phyloP scores from a whole-genome alignment of 2,329 filamentous ascomycete species.

The Drechslerella stenobrocha region DNA sequence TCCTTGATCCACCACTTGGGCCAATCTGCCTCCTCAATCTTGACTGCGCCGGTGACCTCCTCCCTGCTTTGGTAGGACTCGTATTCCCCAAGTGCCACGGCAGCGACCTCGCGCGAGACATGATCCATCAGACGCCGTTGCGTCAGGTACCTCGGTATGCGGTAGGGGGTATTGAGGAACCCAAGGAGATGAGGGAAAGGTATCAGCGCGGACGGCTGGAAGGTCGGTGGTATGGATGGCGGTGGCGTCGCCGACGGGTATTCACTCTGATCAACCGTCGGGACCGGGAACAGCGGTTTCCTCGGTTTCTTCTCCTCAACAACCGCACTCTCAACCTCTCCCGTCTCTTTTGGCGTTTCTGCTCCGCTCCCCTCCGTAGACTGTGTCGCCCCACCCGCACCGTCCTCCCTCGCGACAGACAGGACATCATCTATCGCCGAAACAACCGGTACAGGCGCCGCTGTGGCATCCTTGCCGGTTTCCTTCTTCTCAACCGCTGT shows the following conservation, averaged over 20 bases:
- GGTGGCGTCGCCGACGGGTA: constrained; percentile 71
- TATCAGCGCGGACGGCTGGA: constrained; percentile 73
- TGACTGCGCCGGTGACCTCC: constrained; percentile 33
- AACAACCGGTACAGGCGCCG: constrained; percentile 53
- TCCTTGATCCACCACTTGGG: constrained; percentile 40
- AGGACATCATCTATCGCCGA: constrained; percentile 38
- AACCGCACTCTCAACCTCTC: no score
- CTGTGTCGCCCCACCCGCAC: constrained; percentile 51
- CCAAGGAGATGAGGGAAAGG: constrained; percentile 87
- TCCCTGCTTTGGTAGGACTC: constrained; percentile 57
- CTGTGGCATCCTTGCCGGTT: constrained; percentile 49
- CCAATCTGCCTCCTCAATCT: constrained; percentile 46
- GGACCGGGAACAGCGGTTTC: constrained; percentile 66
- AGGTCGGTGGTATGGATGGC: constrained; percentile 66
- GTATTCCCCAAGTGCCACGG: constrained; percentile 70
- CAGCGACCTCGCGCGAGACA: constrained; percentile 83
- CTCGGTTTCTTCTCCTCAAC: constrained; percentile 65
- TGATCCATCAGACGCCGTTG: constrained; percentile 81
- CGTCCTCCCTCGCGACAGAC: constrained; percentile 53
- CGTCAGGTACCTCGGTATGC: constrained; percentile 85
- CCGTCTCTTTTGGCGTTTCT: constrained; percentile 56
- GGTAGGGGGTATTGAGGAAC: constrained; percentile 83
- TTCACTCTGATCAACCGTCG: constrained; percentile 73
- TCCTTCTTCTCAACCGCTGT: constrained; percentile 34
- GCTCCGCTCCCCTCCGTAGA: constrained; percentile 50